Conservation (phyloP, 2,329 filamentous ascomycete genomes). For the Pseudocercospora vitis region DNA sequence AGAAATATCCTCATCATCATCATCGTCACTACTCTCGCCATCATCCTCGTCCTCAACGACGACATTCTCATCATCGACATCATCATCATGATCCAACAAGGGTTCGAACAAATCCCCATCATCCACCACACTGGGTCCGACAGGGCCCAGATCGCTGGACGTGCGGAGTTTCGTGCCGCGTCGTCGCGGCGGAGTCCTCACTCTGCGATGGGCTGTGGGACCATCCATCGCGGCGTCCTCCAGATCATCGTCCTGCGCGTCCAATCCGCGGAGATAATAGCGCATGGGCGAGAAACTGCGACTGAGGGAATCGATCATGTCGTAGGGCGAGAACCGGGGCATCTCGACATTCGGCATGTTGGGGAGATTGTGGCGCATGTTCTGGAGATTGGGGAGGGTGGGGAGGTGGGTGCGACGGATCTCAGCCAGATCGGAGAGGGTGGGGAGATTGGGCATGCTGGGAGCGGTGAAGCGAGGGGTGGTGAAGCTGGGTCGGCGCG, state of each 20-base stretch:
- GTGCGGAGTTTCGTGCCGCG: constrained; percentile 18
- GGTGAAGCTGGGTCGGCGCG: constrained; percentile 32
- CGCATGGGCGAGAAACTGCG: constrained; percentile 48
- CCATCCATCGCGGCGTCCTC: constrained; percentile 1
- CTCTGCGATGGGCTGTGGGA: constrained; percentile 17
- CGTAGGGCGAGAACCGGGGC: constrained; percentile 45
- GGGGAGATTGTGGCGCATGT: constrained; percentile 18
- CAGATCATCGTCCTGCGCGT: constrained; percentile 26
- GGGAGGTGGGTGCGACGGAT: constrained; percentile 29
- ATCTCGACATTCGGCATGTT: constrained; percentile 37
- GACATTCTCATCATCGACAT: constrained; percentile 33
- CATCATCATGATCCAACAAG: too few relatives aligned
- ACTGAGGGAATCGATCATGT: constrained; percentile 49
- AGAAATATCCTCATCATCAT: constrained; percentile 21
- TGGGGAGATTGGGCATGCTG: constrained; percentile 36
- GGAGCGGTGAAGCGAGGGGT: constrained; percentile 31
- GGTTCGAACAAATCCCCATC: constrained; percentile 28
- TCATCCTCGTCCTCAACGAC: constrained; percentile 35
- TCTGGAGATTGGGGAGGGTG: constrained; percentile 26
- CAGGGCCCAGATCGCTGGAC: constrained; percentile 11
- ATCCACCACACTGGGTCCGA: constrained; percentile 19
- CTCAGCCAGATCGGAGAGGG: constrained; percentile 32
- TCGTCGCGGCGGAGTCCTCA: constrained; percentile 20
- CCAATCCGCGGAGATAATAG: constrained; percentile 43
- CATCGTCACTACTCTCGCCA: constrained; percentile 37